A percentile compares a stretch with the other conserved stretches of the same genome.
Evolutionary conservation across 306 rosid species (phyloP).

Genomic region (Trifolium repens): DNA sequence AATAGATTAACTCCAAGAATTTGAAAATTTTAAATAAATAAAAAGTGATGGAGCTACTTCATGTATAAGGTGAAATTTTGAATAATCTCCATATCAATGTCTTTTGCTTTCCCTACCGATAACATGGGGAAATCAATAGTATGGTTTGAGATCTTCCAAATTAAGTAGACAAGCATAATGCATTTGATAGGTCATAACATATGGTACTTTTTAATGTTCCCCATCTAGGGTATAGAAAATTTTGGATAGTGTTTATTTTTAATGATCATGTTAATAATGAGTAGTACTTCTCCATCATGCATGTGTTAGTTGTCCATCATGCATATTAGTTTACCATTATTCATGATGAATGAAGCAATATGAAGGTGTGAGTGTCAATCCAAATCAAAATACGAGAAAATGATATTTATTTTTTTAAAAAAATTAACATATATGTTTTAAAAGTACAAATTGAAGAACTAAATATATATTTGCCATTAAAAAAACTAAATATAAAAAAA

Average conservation of each 20-base stretch:
- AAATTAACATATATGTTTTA: too few relatives aligned
- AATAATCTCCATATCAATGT: not conserved
- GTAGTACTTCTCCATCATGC: not conserved
- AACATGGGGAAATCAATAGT: not conserved
- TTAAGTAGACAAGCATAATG: not conserved
- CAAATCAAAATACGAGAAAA: not conserved
- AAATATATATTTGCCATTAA: too few relatives aligned
- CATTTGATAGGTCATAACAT: not conserved
- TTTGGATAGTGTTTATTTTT: not conserved
- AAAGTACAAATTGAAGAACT: too few relatives aligned
- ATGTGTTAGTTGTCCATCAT: not conserved
- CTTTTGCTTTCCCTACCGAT: not conserved
- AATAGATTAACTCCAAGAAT: not conserved
- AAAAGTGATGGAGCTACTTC: not conserved
- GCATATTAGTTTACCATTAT: not conserved
- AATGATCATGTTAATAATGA: not conserved
- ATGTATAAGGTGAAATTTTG: not conserved
- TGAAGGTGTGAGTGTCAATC: constrained; percentile 22
- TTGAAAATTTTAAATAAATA: not conserved
- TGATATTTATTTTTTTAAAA: not conserved
- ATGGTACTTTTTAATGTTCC: constrained; percentile 4
- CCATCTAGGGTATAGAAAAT: not conserved
- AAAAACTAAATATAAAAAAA: too few relatives aligned
- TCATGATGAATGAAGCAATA: not conserved
- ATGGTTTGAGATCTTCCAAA: not conserved